Evolutionary conservation across 2,329 filamentous ascomycete genomes (phyloP).

Genomic region (Fusarium graminum): DNA sequence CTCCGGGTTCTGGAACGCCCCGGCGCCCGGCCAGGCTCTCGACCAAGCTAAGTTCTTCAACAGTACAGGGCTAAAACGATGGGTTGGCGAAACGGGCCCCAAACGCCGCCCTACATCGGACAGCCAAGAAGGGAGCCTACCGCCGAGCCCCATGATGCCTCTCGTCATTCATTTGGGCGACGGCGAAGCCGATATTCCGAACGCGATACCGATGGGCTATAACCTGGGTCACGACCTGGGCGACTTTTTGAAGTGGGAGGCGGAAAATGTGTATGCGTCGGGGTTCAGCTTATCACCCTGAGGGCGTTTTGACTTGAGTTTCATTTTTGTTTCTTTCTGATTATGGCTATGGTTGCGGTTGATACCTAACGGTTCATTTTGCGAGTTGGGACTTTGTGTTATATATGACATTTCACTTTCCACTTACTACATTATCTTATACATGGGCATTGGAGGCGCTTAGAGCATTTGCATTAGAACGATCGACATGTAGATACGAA

Average conservation of each 20-base stretch:
- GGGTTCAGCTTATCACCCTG: slow-evolving; percentile 44
- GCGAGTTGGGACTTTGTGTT: slow-evolving; percentile 9
- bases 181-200: slow-evolving; percentile 49
- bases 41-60: slow-evolving; percentile 54
- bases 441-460: slow-evolving; percentile 34
- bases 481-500: slow-evolving; percentile 26
- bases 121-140: slow-evolving; percentile 56
- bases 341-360: slow-evolving; percentile 2
- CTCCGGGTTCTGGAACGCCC: slow-evolving; percentile 53
- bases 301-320: slow-evolving; percentile 9
- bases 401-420: slow-evolving; percentile 20
- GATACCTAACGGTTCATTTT: slow-evolving; percentile 10
- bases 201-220: slow-evolving; percentile 68
- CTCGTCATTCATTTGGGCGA: slow-evolving; percentile 58
- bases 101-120: slow-evolving; percentile 50
- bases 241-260: slow-evolving; percentile 70
- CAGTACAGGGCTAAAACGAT: slow-evolving; percentile 51
- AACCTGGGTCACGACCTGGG: slow-evolving; percentile 71
- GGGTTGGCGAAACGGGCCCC: slow-evolving; percentile 54
- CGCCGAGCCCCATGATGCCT: slow-evolving; percentile 64
- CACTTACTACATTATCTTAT: slow-evolving; percentile 17
- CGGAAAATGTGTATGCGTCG: slow-evolving; percentile 61
- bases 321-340: not conserved
- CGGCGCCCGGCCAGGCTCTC: slow-evolving; percentile 35
- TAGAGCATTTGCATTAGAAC: slow-evolving; percentile 29